phyloP scores from a whole-genome alignment of 2,329 filamentous ascomycete genomes.

The Lasiodiplodia gonubiensis region DNA sequence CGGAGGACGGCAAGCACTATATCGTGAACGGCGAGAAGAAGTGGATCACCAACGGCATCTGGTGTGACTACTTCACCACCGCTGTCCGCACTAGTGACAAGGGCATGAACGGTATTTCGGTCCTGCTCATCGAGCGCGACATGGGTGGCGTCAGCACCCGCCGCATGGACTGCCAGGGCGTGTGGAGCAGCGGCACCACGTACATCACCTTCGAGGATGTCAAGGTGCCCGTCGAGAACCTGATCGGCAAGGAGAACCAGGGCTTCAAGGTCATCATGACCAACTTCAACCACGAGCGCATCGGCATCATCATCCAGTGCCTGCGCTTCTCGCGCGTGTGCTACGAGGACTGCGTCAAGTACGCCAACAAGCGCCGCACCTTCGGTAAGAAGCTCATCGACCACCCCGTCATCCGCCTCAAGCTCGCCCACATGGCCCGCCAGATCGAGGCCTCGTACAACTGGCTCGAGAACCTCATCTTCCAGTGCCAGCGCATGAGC shows the following conservation, averaged over 20 bases:
- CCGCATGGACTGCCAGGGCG: constrained; percentile 97
- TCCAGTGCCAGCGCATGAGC: constrained; percentile 89
- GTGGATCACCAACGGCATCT: constrained; percentile 99
- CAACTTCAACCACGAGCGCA: constrained; percentile 75
- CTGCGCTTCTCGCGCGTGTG: constrained; percentile 94
- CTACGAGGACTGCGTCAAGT: constrained; percentile 95
- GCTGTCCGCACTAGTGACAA: constrained; percentile 87
- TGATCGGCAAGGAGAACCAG: constrained; percentile 97
- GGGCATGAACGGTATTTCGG: constrained; percentile 90
- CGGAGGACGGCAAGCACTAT: constrained; percentile 95
- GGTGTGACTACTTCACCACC: constrained; percentile 96
- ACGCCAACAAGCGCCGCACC: constrained; percentile 94
- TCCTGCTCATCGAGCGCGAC: constrained; percentile 89
- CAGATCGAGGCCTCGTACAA: constrained; percentile 97
- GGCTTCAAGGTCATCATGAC: constrained; percentile 76
- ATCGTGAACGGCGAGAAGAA: constrained; percentile 99
- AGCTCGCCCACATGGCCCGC: constrained; percentile 96
- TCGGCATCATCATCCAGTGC: constrained; percentile 98
- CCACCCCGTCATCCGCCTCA: constrained; percentile 95
- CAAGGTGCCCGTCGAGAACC: constrained; percentile 98
- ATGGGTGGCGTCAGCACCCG: constrained; percentile 86
- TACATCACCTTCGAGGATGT: constrained; percentile 99
- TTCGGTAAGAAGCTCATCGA: constrained; percentile 97
- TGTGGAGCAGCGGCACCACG: constrained; percentile 93
- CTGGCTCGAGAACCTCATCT: constrained; percentile 96